Evolutionary conservation across 169 alveolate species (phyloP).

Genomic region (Amoebophrya sp.): DNA sequence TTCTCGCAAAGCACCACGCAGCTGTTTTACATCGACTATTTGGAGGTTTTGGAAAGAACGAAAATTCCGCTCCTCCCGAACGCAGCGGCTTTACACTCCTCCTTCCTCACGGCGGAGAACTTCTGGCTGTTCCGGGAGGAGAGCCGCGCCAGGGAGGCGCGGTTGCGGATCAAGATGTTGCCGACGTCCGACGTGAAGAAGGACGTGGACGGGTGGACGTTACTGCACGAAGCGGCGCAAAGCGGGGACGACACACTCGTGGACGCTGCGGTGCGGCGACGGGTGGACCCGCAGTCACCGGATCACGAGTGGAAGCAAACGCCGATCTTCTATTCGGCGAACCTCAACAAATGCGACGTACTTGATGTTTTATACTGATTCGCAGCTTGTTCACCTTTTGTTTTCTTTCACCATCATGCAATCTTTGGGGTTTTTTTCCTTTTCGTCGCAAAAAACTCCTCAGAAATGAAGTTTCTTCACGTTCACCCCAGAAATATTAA

Average conservation of each 20-base stretch:
- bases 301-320: not conserved
- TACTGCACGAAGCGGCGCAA: not conserved
- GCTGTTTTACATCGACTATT: not conserved
- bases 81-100: not conserved
- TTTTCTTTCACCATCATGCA: no score
- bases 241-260: not conserved
- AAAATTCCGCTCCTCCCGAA: not conserved
- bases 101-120: no score
- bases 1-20: not conserved
- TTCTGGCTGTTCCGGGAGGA: no score
- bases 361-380: not conserved
- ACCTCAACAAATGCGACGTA: not conserved
- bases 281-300: not conserved
- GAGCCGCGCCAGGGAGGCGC: not conserved
- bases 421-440: no score
- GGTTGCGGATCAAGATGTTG: not conserved
- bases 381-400: no score
- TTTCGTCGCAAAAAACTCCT: no score
- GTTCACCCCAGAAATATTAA: no score
- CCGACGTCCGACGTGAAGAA: not conserved
- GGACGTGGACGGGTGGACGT: not conserved
- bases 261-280: not conserved
- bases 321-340: not conserved
- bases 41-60: not conserved
- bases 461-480: no score